A percentile compares a stretch with the other conserved stretches of the same genome.
phyloP scores from a whole-genome alignment of 1,284 basidiomycete genomes.

The Chiua sp. region DNA sequence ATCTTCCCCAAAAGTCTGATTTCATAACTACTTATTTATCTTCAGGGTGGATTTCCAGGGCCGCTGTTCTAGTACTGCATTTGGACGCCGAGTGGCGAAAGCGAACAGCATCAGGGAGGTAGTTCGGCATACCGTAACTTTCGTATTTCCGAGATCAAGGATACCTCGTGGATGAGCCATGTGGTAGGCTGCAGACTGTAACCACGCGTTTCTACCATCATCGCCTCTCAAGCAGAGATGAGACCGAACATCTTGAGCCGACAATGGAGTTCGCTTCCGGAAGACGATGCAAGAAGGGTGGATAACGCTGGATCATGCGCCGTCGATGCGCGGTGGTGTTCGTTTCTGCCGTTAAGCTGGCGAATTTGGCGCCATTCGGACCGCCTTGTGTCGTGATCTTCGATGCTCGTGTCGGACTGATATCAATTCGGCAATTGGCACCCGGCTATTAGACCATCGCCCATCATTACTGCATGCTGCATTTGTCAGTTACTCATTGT shows the following conservation, averaged over 20 bases:
- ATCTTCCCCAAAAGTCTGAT: constrained; percentile 1
- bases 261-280: constrained; percentile 4
- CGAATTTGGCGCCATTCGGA: not conserved
- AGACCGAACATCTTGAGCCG: not conserved
- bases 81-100: not conserved
- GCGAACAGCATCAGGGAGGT: not conserved
- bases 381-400: constrained; percentile 1
- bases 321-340: not conserved
- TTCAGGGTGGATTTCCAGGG: not conserved
- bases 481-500: not conserved
- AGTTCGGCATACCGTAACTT: constrained; percentile 16
- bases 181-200: constrained; percentile 2
- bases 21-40: not conserved
- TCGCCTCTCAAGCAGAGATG: constrained; percentile 5
- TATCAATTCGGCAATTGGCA: too few relatives aligned
- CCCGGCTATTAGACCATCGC: too few relatives aligned
- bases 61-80: constrained; percentile 11
- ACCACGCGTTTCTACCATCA: constrained; percentile 14
- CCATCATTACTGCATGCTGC: not conserved
- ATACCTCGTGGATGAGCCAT: not conserved
- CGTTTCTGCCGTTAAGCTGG: too few relatives aligned
- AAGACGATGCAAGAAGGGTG: not conserved
- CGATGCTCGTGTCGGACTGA: not conserved
- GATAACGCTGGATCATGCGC: not conserved
- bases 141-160: not conserved